Conservation (phyloP, 2,329 filamentous ascomycete species). For the Ophiosphaerella herpotricha region DNA sequence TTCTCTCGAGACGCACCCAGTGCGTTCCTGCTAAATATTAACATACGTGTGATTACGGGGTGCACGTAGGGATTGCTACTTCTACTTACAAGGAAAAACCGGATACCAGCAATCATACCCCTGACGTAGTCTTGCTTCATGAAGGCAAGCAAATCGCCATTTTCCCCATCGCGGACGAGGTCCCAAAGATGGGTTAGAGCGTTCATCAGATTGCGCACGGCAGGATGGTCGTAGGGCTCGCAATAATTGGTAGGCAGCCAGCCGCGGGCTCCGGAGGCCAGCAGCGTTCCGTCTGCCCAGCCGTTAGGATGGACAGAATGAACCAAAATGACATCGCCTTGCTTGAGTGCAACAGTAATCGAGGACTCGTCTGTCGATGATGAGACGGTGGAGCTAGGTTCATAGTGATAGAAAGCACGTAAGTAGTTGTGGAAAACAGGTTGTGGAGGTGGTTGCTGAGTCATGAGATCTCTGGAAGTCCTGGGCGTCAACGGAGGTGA, state of each 20-base stretch:
- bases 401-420: conserved; percentile 90
- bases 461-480: conserved; percentile 66
- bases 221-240: conserved; percentile 87
- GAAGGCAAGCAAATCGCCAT: conserved; percentile 78
- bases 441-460: conserved; percentile 52
- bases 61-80: neutral
- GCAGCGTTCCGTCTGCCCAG: conserved; percentile 93
- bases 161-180: conserved; percentile 75
- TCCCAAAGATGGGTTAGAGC: conserved; percentile 93
- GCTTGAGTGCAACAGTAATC: conserved; percentile 81
- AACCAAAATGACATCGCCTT: conserved; percentile 90
- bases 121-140: conserved; percentile 92
- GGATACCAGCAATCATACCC: conserved; percentile 89
- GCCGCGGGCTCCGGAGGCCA: conserved; percentile 83
- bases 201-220: conserved; percentile 82
- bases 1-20: conserved; percentile 84
- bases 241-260: conserved; percentile 99
- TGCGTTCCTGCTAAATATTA: conserved; percentile 69
- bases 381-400: conserved; percentile 75
- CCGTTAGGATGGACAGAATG: conserved; percentile 98
- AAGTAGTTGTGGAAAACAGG: conserved; percentile 91
- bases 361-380: conserved; percentile 70
- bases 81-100: conserved; percentile 78
- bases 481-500: conserved; percentile 79
- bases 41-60: neutral